Base-by-base conservation (phyloP, 371 early-diverging fungal species). In the Mucor mucedo region DNA sequence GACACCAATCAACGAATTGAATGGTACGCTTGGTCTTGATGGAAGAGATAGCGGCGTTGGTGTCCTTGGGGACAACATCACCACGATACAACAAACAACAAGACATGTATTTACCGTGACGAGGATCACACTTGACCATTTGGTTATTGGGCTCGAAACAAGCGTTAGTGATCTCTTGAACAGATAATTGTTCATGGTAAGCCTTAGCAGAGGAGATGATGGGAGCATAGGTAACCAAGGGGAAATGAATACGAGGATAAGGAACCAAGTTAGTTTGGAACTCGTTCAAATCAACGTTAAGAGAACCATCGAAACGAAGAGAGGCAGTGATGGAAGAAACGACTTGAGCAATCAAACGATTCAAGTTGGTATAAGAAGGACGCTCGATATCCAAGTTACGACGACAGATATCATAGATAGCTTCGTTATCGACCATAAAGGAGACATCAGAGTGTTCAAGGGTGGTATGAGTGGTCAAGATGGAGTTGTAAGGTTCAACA, bases 361-460 rank as follows among this genome's bases (percentile, higher is more conserved):
- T 99, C 61, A 99, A 87, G 83, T 99, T 96, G 74, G 89, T 87
- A 88, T 97, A 98, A 62, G 93, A 90, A 64, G 99, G 99, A 60
- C 97, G 92, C 73, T 91, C 92, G 75, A 99, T 96, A 79, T 96
- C 98, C 58, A 99, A 85, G 88, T 97, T 98, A 75, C 93, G 91
- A 71, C 92, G 90, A 90, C 98, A 98, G 80, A 99, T 98, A 75
- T 98, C 97, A 82, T 99, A 99, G 86, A 96, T 84, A 78, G 98
- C 98, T 85, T 98, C 98, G 86, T 99, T 99, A 83, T 99, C 99
- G 53, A 99, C 98, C 93, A 98, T 93, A 87, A 99, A 99, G 60
- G 99, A 92, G 83, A 98, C 97, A 86, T 99, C 97, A 50, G 96
- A 93, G 89, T 99, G 96, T 84, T 98, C 99, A 27, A 99, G 84